Evolutionary conservation across 306 rosid genomes (phyloP), one percentile per base, ranked within the genome.

Genomic region (Glycine tomentella): DNA sequence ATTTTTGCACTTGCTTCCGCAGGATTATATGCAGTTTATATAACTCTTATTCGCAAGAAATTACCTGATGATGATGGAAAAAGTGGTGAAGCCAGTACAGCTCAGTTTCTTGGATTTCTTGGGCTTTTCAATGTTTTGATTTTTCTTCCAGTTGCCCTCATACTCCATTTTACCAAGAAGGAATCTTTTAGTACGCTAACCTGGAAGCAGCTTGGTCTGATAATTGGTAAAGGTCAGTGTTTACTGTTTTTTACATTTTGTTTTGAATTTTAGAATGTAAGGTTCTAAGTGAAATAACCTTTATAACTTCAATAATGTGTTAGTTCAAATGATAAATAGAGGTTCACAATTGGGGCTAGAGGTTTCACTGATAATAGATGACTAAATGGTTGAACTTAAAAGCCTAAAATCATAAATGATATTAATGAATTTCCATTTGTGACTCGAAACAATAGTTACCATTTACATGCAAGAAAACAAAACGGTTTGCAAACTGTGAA

Each of bases 31-130:
- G 95, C 99, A 9, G 90, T 83, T 34, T 95, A 95, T 84, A 88
- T 95, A 74, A 93, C 97, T 65, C 96, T 95, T 50, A 95, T 95
- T 80, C 97, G 99, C 84, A 91, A 87, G 86, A 93, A 93, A 77
- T 76, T 95, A 66, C 92, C 95, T 4, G 96, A 92, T 49, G 94
- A 87, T 62, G 95, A 95, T 78, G 96, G 90, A 68, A 89, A 78
- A 78, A 85, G 86, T 69, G 99, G 97, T 20, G 90, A 75, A 49
- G 94, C 92, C 25, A 95, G 99, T 74, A 95, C 92, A 97, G 99
- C 98, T 49, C 96, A 93, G 81, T 95, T 95, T 83, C 92, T 95
- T 68, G 99, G 98, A 78, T 95, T 80, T 84, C 80, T 95, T 13
- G 99, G 99, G 50, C 93, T 95, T 72, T 95, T 86, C 87, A 95